Base-by-base conservation (phyloP, 306 rosid species). In the Cicer yamashitae region DNA sequence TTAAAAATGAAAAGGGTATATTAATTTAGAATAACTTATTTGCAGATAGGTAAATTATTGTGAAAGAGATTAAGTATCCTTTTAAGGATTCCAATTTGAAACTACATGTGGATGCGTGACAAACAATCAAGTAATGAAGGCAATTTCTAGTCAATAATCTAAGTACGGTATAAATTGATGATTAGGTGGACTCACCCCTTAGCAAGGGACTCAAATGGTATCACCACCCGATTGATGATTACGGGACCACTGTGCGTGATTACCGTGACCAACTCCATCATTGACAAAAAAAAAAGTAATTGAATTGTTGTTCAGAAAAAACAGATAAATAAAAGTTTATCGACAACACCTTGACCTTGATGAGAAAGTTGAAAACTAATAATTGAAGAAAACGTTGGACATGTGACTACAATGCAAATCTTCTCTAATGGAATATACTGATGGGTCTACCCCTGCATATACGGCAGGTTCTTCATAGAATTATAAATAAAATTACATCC, bases 401-500 rank as follows among this genome's bases (percentile, higher is more conserved):
- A 17, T 7, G 65, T 58, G 44, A 60, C 56, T 45, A 61, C 71
- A 76, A 40, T 76, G 64, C 81, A 81, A 81, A 76, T 66, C 61
- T 52, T 73, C 40, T 77, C 84, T 78, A 83, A 87, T 80, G 84
- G 70, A 84, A 88, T 66, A 79, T 74, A 78, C 82, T 77, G 86
- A 68, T 77, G 82, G 89, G 89, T 77, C 88, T 82, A 77, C 84
- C 82, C 84, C 84, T 76, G 89, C 74, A 83, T 61, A 67, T 77
- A 84, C 79, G 84, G 77, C 87, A 80, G 86, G 86, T 82, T 65
- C 83, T 81, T 77, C 78, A 60, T 79, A 64, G 80, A 89, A 80
- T 79, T 72, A 82, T 80, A 80, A 79, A 82, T 80, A 80, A 79
- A 87, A 83, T 71, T 81, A 73, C 82, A 67, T 58, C 85, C 80